A percentile compares a stretch with the other conserved stretches of the same genome.
Conservation (phyloP, 306 rosid genomes). For the Alnus glutinosa region DNA sequence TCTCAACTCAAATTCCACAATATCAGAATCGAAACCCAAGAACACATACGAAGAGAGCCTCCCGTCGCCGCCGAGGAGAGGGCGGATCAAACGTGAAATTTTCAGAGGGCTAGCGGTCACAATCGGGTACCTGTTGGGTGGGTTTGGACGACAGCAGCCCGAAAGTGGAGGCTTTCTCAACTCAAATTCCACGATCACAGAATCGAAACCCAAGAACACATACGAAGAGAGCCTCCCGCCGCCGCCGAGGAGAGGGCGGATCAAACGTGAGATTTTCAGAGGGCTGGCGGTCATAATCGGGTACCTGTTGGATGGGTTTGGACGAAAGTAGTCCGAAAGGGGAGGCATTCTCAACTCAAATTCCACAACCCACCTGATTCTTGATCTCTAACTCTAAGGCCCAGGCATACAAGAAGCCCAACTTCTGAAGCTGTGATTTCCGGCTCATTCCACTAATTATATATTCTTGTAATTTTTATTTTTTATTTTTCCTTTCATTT, state of each 20-base stretch:
- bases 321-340: too few species aligned
- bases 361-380: background rate
- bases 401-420: background rate
- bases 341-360: too few species aligned
- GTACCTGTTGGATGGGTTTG: too few species aligned
- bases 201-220: too few species aligned
- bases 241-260: too few species aligned
- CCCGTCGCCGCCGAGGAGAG: constrained; percentile 44
- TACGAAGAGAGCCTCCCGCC: too few species aligned
- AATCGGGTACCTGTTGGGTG: constrained; percentile 6
- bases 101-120: constrained; percentile 16
- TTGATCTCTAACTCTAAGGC: too few species aligned
- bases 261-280: too few species aligned
- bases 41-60: background rate
- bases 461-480: background rate
- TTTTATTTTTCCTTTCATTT: too few species aligned
- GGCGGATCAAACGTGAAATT: constrained; percentile 36
- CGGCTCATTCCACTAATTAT: background rate
- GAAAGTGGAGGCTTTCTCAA: constrained; percentile 25
- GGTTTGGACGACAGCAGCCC: background rate
- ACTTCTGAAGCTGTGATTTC: background rate
- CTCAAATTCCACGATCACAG: too few species aligned
- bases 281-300: too few species aligned
- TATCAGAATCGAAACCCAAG: background rate
- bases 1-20: constrained; percentile 21